phyloP scores from a whole-genome alignment of 108 stramenopile genomes.

The Skeletonema marinoi region DNA sequence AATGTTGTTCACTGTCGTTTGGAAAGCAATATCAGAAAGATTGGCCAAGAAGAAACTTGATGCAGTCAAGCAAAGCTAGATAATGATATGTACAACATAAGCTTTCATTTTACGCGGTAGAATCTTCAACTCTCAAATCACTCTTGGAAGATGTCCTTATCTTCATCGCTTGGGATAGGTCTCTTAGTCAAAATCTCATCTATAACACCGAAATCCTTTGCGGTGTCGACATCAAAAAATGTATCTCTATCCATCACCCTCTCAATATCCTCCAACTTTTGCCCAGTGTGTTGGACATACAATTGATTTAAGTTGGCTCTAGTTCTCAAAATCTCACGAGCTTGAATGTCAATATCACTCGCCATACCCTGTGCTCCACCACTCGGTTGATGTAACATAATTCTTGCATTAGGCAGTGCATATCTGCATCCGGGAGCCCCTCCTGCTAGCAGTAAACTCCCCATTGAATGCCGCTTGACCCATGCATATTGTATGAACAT shows the following conservation, averaged over 20 bases:
- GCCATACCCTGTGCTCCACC: constrained; percentile 98
- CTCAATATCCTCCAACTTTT: constrained; percentile 78
- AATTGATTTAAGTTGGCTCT: constrained; percentile 80
- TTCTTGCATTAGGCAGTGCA: constrained; percentile 89
- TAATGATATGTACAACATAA: not conserved
- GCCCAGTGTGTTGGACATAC: constrained; percentile 89
- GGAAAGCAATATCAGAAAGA: constrained; percentile 60
- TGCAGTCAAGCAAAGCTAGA: not conserved
- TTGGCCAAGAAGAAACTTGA: constrained; percentile 29
- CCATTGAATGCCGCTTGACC: constrained; percentile 99
- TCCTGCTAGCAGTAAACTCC: constrained; percentile 87
- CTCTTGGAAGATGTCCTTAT: not conserved
- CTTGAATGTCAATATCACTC: constrained; percentile 93
- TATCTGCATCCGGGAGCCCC: constrained; percentile 77
- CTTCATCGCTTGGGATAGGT: constrained; percentile 28
- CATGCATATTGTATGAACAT: constrained; percentile 96
- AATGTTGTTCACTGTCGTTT: constrained; percentile 57
- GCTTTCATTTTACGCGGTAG: not conserved
- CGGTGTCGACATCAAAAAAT: constrained; percentile 88
- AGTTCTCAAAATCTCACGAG: constrained; percentile 80
- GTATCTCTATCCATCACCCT: constrained; percentile 96
- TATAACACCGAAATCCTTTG: constrained; percentile 91
- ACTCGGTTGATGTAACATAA: constrained; percentile 96
- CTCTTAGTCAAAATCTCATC: constrained; percentile 88
- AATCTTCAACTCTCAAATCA: not conserved